Conservation (phyloP, 108 stramenopile genomes). For the Conticribra weissflogii region DNA sequence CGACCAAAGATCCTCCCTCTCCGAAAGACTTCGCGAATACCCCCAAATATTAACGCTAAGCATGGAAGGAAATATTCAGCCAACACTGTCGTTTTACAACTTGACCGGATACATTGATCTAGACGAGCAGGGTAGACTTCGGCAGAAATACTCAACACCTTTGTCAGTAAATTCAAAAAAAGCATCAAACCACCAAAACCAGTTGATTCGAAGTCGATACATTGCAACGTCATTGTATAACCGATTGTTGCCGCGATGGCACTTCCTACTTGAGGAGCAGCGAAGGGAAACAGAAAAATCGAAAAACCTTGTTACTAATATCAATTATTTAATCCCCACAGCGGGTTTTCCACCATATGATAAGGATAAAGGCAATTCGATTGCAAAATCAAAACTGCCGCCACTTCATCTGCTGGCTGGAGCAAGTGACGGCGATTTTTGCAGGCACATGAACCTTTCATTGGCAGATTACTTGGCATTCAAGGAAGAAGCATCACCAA, state of each 20-base stretch:
- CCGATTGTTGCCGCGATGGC: constrained; percentile 85
- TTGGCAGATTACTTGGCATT: constrained; percentile 56
- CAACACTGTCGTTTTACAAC: constrained; percentile 80
- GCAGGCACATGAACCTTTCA: constrained; percentile 53
- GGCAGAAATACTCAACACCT: background rate
- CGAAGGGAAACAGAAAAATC: constrained; percentile 16
- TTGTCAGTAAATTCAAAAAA: background rate
- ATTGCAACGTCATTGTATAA: constrained; percentile 82
- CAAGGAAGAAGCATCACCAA: constrained; percentile 62
- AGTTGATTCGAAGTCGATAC: constrained; percentile 66
- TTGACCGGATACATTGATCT: constrained; percentile 75
- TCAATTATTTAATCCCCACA: constrained; percentile 1
- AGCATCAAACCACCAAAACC: background rate
- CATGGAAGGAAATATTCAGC: constrained; percentile 73
- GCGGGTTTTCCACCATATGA: constrained; percentile 8
- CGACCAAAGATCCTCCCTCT: constrained; percentile 12
- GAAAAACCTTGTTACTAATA: background rate
- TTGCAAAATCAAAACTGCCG: constrained; percentile 29
- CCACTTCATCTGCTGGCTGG: constrained; percentile 74
- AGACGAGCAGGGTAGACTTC: constrained; percentile 47
- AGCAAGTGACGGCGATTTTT: constrained; percentile 70
- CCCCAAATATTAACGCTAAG: constrained; percentile 79
- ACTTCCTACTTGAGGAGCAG: constrained; percentile 42
- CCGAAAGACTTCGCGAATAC: constrained; percentile 57
- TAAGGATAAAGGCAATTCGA: background rate